A percentile compares a stretch with the other conserved stretches of the same genome.
phyloP scores from a whole-genome alignment of 139 green algal species.

The Tetraselmis chui region DNA sequence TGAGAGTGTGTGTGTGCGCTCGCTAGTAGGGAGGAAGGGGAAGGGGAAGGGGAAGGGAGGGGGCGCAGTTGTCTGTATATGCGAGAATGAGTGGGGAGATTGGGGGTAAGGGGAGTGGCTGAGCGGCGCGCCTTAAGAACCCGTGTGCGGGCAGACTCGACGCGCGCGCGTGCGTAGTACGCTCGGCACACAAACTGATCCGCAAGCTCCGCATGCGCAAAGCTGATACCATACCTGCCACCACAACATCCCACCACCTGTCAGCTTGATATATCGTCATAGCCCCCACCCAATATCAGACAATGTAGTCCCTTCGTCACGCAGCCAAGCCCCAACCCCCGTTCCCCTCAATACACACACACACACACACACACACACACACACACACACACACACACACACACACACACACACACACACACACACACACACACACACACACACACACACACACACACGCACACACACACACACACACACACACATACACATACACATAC shows the following conservation, averaged over 20 bases:
- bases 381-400: constrained; percentile 8
- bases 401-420: constrained; percentile 1
- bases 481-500: constrained; percentile 11
- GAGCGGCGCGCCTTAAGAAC: constrained; percentile 2
- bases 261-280: neutral
- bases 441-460: neutral
- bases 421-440: neutral
- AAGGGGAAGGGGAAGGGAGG: no score
- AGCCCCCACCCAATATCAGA: neutral
- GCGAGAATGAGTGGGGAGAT: no score
- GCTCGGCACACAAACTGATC: constrained; percentile 15
- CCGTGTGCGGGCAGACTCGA: neutral
- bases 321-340: neutral
- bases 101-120: no score
- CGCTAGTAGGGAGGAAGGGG: neutral
- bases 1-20: neutral
- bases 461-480: constrained; percentile 12
- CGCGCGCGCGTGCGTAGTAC: constrained; percentile 2
- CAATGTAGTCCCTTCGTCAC: neutral
- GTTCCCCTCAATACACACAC: constrained; percentile 12
- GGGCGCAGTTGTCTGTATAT: no score
- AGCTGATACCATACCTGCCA: neutral
- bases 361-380: constrained; percentile 6
- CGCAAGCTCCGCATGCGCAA: neutral
- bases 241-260: neutral